Percentiles rank a stretch among this genome's conserved stretches.
Evolutionary conservation across 305 asterid genomes (phyloP).

Genomic region (Solanum chacoense): DNA sequence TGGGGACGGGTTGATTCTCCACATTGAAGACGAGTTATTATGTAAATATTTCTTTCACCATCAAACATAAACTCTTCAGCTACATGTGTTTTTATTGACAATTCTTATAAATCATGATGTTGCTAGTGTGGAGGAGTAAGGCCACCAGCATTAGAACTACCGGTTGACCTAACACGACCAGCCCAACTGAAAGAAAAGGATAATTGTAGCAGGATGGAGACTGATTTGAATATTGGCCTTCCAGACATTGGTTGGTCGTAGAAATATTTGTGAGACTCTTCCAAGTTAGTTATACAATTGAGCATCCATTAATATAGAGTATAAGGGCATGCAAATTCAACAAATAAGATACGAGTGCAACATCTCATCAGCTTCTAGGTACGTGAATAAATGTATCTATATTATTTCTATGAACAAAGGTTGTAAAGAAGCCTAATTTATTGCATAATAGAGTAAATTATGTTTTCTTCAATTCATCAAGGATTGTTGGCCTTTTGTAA

Average conservation of each 20-base stretch:
- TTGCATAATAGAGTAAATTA: neutral
- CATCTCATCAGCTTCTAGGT: neutral
- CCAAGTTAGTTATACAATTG: neutral
- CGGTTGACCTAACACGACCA: neutral
- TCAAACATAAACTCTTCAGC: neutral
- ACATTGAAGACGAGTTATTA: neutral
- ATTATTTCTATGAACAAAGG: neutral
- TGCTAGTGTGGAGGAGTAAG: constrained; percentile 26
- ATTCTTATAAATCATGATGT: neutral
- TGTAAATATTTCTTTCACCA: too few species aligned
- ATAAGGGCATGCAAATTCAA: neutral
- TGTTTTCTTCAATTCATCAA: neutral
- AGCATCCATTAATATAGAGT: neutral
- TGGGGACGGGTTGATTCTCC: neutral
- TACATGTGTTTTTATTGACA: neutral
- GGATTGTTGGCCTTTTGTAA: neutral
- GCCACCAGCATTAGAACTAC: neutral
- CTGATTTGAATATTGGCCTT: constrained; percentile 52
- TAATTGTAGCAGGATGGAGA: constrained; percentile 28
- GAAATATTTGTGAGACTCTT: neutral
- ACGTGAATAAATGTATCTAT: neutral
- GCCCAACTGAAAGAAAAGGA: constrained; percentile 15
- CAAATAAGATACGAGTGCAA: neutral
- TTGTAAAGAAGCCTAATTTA: neutral
- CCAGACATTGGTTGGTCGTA: constrained; percentile 20